phyloP scores from a whole-genome alignment of 441 rosid species.

The Francoa sonchifolia region DNA sequence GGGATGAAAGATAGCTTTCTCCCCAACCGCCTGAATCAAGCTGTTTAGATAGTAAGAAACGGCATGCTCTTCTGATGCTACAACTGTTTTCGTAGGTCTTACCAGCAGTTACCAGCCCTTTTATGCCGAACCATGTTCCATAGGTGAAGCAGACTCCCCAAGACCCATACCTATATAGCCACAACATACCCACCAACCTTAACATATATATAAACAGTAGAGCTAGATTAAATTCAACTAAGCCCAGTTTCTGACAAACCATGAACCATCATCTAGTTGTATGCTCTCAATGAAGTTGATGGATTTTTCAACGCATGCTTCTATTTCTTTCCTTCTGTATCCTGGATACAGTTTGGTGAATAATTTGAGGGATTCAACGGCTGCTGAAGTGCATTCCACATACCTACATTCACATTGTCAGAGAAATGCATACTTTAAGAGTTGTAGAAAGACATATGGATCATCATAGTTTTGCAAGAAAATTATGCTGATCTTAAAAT shows the following conservation, averaged over 20 bases:
- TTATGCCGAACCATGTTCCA: slow-evolving; percentile 11
- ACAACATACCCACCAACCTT: no score
- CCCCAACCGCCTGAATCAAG: slow-evolving; percentile 85
- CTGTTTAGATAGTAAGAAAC: slow-evolving; percentile 69
- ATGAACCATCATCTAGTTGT: slow-evolving; percentile 16
- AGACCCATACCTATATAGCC: background rate
- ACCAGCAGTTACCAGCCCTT: slow-evolving; percentile 13
- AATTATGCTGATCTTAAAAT: no score
- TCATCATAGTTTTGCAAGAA: no score
- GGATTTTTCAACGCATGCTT: slow-evolving; percentile 10
- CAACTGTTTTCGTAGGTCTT: slow-evolving; percentile 37
- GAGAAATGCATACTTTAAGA: no score
- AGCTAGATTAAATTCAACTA: background rate
- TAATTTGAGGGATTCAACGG: slow-evolving; percentile 14
- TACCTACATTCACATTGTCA: slow-evolving; percentile 8
- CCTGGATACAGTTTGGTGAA: slow-evolving; percentile 15
- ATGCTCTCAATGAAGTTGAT: slow-evolving; percentile 11
- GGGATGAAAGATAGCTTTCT: slow-evolving; percentile 88
- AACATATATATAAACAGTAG: no score
- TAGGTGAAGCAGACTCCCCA: slow-evolving; percentile 9
- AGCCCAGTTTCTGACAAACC: no score
- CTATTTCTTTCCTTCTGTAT: slow-evolving; percentile 14
- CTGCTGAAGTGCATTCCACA: slow-evolving; percentile 18
- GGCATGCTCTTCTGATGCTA: slow-evolving; percentile 37
- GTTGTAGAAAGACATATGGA: no score